Conservation (phyloP, 257 asterid genomes). For the Solanum rostratum region DNA sequence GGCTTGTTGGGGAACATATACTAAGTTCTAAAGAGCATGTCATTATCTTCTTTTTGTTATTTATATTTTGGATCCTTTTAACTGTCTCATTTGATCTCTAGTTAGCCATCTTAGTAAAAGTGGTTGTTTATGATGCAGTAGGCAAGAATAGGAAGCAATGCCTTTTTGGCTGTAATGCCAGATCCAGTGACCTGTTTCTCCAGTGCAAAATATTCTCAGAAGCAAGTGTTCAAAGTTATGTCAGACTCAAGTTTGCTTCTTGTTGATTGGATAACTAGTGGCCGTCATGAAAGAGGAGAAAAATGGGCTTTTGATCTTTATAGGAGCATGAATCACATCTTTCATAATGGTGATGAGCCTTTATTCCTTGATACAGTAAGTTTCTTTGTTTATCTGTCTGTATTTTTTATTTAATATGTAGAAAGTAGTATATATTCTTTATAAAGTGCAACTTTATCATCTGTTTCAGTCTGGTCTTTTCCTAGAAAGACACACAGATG, state of each 20-base stretch:
- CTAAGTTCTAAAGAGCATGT: neutral
- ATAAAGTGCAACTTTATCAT: neutral
- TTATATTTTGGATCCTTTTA: neutral
- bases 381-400: conserved; percentile 1
- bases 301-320: conserved; percentile 76
- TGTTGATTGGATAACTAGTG: conserved; percentile 97
- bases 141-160: conserved; percentile 61
- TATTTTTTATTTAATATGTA: neutral
- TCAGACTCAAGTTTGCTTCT: conserved; percentile 65
- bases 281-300: conserved; percentile 87
- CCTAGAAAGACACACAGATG: neutral
- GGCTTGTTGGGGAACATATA: neutral
- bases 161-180: conserved; percentile 76
- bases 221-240: conserved; percentile 50
- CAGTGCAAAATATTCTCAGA: conserved; percentile 75
- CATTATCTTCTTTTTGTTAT: neutral
- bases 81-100: neutral
- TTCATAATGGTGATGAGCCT: conserved; percentile 40
- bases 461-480: neutral
- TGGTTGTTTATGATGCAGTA: conserved; percentile 35
- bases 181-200: conserved; percentile 98
- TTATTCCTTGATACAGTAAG: conserved; percentile 78
- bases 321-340: conserved; percentile 68
- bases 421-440: neutral
- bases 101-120: conserved; percentile 6